Evolutionary conservation across 441 rosid genomes (phyloP).

Genomic region (Syzygium malaccense): DNA sequence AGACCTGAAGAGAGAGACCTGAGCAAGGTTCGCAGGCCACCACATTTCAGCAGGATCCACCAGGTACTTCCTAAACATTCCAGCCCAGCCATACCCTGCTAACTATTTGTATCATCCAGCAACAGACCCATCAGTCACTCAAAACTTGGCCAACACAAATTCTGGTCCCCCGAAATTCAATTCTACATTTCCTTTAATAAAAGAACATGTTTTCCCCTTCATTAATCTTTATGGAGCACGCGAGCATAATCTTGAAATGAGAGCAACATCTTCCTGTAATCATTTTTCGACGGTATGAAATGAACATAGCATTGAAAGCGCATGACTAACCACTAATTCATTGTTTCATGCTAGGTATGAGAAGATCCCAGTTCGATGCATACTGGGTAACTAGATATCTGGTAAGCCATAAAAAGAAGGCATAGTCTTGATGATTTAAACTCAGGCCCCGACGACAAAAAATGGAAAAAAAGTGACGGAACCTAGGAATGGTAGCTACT

Average conservation of each 20-base stretch:
- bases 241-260: not conserved
- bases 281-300: not conserved
- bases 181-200: not conserved
- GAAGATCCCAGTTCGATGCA: not conserved
- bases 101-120: constrained; percentile 27
- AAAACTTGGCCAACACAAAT: not conserved
- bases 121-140: not conserved
- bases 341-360: not conserved
- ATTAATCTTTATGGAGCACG: not conserved
- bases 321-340: not conserved
- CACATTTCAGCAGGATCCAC: constrained; percentile 98
- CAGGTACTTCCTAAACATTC: constrained; percentile 83
- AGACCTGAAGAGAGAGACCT: constrained; percentile 92
- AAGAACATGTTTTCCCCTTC: not conserved
- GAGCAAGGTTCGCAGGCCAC: constrained; percentile 99
- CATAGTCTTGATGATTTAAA: not conserved
- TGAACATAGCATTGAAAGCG: not conserved
- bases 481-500: not conserved
- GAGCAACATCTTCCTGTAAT: not conserved
- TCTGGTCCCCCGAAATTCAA: not conserved
- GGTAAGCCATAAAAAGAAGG: not conserved
- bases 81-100: constrained; percentile 98
- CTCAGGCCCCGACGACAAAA: not conserved
- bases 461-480: not conserved
- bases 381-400: not conserved